A percentile compares a stretch with the other conserved stretches of the same genome.
Conservation (phyloP, 2,329 filamentous ascomycete genomes). For the Cercospora citrullina region DNA sequence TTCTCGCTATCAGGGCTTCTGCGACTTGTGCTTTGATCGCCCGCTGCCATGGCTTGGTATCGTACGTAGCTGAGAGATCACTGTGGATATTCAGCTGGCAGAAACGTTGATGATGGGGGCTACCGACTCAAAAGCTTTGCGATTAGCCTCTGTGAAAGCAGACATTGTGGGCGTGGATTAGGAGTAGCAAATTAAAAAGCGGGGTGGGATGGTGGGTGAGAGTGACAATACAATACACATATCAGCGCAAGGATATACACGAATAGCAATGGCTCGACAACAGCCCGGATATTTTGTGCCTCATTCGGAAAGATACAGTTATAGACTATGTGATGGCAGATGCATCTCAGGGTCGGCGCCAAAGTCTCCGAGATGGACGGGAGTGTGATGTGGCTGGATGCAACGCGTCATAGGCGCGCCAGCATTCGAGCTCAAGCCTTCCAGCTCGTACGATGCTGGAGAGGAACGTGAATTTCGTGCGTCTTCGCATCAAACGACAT, state of each 20-base stretch:
- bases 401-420: conserved; percentile 1
- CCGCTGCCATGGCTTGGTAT: conserved; percentile 37
- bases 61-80: conserved; percentile 37
- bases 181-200: background rate
- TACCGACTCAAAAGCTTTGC: conserved; percentile 38
- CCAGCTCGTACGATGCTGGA: conserved; percentile 1
- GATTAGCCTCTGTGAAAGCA: conserved; percentile 39
- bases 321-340: background rate
- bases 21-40: conserved; percentile 34
- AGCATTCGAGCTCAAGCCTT: background rate
- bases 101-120: background rate
- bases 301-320: background rate
- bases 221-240: background rate
- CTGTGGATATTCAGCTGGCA: conserved; percentile 23
- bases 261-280: background rate
- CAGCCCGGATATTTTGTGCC: background rate
- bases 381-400: background rate
- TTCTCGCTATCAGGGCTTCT: conserved; percentile 31
- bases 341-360: background rate
- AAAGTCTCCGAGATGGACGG: background rate
- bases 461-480: background rate
- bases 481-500: background rate
- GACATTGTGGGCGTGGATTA: conserved; percentile 29
- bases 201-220: background rate
- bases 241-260: background rate